Conservation (phyloP, 208 protist species). For the Acanthamoeba polyphaga region DNA sequence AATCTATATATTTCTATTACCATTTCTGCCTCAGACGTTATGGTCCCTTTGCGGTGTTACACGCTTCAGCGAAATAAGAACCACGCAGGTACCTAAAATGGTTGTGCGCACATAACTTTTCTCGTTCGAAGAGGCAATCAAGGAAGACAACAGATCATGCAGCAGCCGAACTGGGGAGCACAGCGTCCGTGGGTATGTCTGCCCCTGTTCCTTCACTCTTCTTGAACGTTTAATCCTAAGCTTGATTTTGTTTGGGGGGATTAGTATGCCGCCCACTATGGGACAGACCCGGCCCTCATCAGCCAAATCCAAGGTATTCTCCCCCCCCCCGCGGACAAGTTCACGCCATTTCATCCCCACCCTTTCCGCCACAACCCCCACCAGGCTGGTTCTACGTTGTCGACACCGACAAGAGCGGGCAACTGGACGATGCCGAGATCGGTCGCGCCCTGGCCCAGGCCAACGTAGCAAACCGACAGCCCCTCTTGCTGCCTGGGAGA, state of each 20-base stretch:
- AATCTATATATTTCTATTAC: no score
- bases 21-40: no score
- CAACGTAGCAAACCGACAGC: neutral
- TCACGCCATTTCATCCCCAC: neutral
- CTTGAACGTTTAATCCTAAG: no score
- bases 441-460: neutral
- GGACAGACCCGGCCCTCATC: neutral
- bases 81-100: no score
- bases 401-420: conserved; percentile 7
- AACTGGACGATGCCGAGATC: neutral
- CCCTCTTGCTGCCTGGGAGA: neutral
- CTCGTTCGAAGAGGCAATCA: neutral
- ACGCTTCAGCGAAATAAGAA: no score
- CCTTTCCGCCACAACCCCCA: neutral
- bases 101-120: neutral
- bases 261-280: neutral
- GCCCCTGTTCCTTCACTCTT: no score
- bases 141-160: neutral
- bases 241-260: neutral
- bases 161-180: conserved; percentile 25
- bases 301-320: neutral
- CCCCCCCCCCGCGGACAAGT: neutral
- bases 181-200: neutral
- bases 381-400: conserved; percentile 1
- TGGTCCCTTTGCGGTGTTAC: no score